Conservation (phyloP, 495 filamentous ascomycete species). For the Wilcoxina mikolae region DNA sequence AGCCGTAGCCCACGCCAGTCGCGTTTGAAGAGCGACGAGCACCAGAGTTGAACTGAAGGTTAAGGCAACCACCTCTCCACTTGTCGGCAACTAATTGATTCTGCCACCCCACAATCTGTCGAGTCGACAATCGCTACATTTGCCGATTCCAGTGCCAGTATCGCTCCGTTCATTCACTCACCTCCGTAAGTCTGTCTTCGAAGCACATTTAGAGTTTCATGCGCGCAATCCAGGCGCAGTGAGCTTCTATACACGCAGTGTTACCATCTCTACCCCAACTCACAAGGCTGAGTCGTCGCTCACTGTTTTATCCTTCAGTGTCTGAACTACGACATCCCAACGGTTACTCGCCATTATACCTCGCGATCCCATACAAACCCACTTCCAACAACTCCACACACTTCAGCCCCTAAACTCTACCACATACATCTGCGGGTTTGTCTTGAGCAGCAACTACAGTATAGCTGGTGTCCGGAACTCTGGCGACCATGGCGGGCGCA, state of each 20-base stretch:
- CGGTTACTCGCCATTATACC: too few species aligned
- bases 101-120: not conserved
- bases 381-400: too few species aligned
- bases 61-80: not conserved
- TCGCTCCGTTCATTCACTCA: not conserved
- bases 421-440: conserved; percentile 4
- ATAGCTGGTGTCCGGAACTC: not conserved
- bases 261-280: too few species aligned
- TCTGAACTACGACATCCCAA: too few species aligned
- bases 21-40: not conserved
- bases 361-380: too few species aligned
- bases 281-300: too few species aligned
- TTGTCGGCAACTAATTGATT: not conserved
- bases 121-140: not conserved
- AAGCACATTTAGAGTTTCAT: not conserved
- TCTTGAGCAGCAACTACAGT: not conserved
- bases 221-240: not conserved
- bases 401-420: too few species aligned
- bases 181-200: not conserved
- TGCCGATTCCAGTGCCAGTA: not conserved
- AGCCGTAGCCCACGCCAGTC: too few species aligned
- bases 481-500: conserved; percentile 21
- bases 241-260: too few species aligned
- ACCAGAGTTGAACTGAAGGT: not conserved
- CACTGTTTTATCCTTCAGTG: too few species aligned